Percentiles rank a stretch among this genome's conserved stretches.
Evolutionary conservation across 2,329 filamentous ascomycete genomes (phyloP).

Genomic region (Calonectria hongkongensis): DNA sequence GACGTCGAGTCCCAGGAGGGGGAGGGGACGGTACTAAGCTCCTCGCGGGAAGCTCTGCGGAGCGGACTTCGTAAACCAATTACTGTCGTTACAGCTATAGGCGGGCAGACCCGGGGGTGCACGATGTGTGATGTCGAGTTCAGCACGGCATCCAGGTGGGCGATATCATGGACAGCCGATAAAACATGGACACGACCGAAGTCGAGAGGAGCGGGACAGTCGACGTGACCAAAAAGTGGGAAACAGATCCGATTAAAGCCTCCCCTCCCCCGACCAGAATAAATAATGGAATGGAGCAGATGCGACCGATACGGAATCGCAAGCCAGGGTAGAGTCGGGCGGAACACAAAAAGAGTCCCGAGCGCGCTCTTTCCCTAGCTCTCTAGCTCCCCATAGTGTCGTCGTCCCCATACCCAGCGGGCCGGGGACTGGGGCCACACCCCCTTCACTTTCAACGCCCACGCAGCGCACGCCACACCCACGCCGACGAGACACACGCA

Average conservation of each 20-base stretch:
- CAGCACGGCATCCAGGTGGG: constrained; percentile 24
- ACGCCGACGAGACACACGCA: constrained; percentile 9
- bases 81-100: constrained; percentile 8
- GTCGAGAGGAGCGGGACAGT: constrained; percentile 2
- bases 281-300: constrained; percentile 42
- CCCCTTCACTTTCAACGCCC: constrained; percentile 31
- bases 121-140: constrained; percentile 28
- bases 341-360: constrained; percentile 52
- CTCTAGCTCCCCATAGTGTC: constrained; percentile 38
- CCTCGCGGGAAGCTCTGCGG: not conserved
- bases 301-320: constrained; percentile 33
- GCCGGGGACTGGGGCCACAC: constrained; percentile 42
- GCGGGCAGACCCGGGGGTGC: constrained; percentile 30
- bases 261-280: constrained; percentile 25
- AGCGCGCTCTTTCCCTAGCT: constrained; percentile 40
- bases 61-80: constrained; percentile 9
- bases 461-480: constrained; percentile 30
- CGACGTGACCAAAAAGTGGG: constrained; percentile 4
- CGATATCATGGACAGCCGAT: not conserved
- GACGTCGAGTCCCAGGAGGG: not conserved
- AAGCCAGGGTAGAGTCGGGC: constrained; percentile 45
- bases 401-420: constrained; percentile 36
- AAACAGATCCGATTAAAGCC: constrained; percentile 7
- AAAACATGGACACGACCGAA: constrained; percentile 4
- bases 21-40: not conserved